Base-by-base conservation (phyloP, 2,329 filamentous ascomycete genomes). In the Trichoderma semiorbis region DNA sequence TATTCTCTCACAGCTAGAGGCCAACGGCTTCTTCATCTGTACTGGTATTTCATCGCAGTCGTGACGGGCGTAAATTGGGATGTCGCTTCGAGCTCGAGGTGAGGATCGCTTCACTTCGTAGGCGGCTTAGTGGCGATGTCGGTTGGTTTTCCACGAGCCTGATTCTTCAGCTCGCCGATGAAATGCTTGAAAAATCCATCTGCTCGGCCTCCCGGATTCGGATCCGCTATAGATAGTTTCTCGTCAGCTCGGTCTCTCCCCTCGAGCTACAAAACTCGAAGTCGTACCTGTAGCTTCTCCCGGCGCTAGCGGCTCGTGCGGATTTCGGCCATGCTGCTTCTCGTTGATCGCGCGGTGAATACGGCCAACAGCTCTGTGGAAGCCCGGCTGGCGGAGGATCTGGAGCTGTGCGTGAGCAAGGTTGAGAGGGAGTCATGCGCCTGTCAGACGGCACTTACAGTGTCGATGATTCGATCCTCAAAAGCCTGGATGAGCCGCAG, bases 321-420 rank as follows among this genome's bases (percentile, higher is more conserved):
- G 86, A 68, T 86, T 81, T 28, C 85, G 83, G 11, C 87, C 87
- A 73, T 88, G 74, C 58, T 82, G 81, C 21, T 79, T 77, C 73
- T 88, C 85, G 75, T 89, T 78, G 47, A 89, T 82, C 4, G 78
- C 80, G 16, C 83, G 82, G 72, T 89, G 86, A 39, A 89, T 85
- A n/a, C 83, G 81, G 8, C 84, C 84, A 50, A 89, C 87, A 4
- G 82, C 83, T 73, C 83, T 83, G 73, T 88, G 86, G 76, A 88
- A 89, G 10, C 80, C 79, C 1, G 85, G 86, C 18, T 82, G 85
- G 28, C 82, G 81, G 18, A 89, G 84, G 69, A 88, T 84, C 84
- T 87, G 57, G 5, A 24, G 36, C 5, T 18, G 1, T 5, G 69
- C 74, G 66, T 74, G 74, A 62, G 68, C 74, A 60, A 26, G 8